Conservation (phyloP, 2,329 filamentous ascomycete species). For the Stachybotrys elegans region DNA sequence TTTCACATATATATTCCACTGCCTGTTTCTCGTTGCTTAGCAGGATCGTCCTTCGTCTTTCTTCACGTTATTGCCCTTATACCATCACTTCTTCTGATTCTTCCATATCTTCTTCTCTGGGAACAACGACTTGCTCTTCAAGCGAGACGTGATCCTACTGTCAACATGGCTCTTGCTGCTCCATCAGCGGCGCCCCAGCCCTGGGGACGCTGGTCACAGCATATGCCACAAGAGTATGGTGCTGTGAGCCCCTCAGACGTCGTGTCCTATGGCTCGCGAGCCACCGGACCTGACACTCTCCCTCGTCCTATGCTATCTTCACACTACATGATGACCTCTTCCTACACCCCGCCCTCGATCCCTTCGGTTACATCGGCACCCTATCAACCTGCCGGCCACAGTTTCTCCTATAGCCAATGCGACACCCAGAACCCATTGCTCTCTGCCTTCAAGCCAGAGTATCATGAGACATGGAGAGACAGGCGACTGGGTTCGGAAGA, state of each 20-base stretch:
- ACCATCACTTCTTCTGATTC: no score
- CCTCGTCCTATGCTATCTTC: constrained; percentile 38
- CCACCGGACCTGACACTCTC: constrained; percentile 29
- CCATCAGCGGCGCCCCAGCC: constrained; percentile 37
- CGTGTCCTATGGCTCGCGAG: constrained; percentile 44
- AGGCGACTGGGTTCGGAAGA: no score
- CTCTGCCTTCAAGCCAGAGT: constrained; percentile 28
- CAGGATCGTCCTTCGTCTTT: no score
- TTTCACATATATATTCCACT: no score
- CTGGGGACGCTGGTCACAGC: constrained; percentile 53
- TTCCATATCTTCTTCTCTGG: constrained; percentile 5
- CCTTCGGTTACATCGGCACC: constrained; percentile 35
- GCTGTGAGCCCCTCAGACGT: constrained; percentile 43
- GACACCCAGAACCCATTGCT: constrained; percentile 28
- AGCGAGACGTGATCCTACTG: constrained; percentile 16
- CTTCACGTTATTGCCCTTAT: no score
- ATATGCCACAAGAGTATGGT: constrained; percentile 41
- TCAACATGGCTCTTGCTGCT: constrained; percentile 42
- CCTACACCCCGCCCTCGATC: constrained; percentile 40
- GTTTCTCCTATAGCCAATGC: constrained; percentile 37
- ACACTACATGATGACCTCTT: constrained; percentile 40
- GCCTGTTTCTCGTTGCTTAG: no score
- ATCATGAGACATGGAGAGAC: constrained; percentile 16
- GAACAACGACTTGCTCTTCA: constrained; percentile 15
- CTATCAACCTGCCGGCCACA: constrained; percentile 36